A percentile compares a stretch with the other conserved stretches of the same genome.
phyloP scores from a whole-genome alignment of 2,329 filamentous ascomycete genomes.

The Fusarium sp. region DNA sequence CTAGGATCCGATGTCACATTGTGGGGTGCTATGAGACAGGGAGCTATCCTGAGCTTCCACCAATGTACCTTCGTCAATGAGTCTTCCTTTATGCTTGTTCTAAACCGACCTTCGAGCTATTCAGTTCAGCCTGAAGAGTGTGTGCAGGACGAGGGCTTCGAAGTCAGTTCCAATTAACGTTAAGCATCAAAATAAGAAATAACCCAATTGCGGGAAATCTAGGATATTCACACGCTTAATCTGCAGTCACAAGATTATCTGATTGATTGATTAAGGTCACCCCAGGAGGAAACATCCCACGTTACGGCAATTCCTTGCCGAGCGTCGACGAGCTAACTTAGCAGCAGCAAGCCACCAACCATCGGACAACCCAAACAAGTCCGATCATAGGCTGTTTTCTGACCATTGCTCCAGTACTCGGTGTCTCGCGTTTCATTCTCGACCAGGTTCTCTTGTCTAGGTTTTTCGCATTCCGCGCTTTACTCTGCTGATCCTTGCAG shows the following conservation, averaged over 20 bases:
- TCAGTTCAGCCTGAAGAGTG: neutral
- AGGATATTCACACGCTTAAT: conserved; percentile 12
- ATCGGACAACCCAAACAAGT: conserved; percentile 18
- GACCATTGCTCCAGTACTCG: neutral
- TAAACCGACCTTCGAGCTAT: neutral
- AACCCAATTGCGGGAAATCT: conserved; percentile 24
- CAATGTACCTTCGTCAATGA: conserved; percentile 1
- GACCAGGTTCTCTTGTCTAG: neutral
- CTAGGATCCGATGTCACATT: conserved; percentile 9
- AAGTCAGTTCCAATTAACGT: neutral
- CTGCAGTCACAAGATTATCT: conserved; percentile 12
- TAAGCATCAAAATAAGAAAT: conserved; percentile 6
- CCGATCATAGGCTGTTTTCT: conserved; percentile 29
- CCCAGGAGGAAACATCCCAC: conserved; percentile 30
- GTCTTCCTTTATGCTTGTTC: neutral
- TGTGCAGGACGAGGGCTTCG: neutral
- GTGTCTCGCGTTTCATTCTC: neutral
- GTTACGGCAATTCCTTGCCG: conserved; percentile 47
- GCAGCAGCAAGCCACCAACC: conserved; percentile 37
- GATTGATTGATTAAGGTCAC: conserved; percentile 29
- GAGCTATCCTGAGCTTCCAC: neutral
- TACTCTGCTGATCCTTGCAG: conserved; percentile 13
- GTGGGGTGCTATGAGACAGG: conserved; percentile 20
- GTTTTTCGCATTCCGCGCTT: conserved; percentile 1
- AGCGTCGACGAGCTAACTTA: conserved; percentile 23